Conservation (phyloP, 108 stramenopile species). For the Cyclotella atomus region DNA sequence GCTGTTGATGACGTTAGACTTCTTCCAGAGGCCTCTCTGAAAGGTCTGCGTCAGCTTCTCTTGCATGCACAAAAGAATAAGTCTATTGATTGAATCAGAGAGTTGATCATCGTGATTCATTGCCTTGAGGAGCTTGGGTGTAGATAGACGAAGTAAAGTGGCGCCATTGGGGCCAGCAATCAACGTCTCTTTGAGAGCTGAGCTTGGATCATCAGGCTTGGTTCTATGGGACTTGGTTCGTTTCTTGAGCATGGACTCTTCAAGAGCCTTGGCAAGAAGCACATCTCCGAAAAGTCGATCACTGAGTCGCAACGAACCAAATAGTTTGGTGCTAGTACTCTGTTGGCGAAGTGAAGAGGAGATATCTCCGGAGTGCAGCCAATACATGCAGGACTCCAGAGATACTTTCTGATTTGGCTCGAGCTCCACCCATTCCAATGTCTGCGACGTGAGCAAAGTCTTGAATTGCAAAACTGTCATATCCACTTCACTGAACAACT, state of each 20-base stretch:
- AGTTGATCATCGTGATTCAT: slow-evolving; percentile 48
- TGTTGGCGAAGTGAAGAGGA: not conserved
- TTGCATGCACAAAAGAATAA: slow-evolving; percentile 48
- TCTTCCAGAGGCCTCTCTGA: slow-evolving; percentile 6
- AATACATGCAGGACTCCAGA: slow-evolving; percentile 44
- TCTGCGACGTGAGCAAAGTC: slow-evolving; percentile 33
- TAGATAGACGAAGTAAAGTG: slow-evolving; percentile 34
- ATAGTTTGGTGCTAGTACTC: not conserved
- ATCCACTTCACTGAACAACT: slow-evolving; percentile 35
- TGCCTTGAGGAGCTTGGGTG: slow-evolving; percentile 35
- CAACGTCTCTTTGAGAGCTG: not conserved
- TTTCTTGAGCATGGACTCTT: slow-evolving; percentile 31
- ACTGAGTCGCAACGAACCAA: slow-evolving; percentile 8
- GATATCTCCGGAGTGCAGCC: slow-evolving; percentile 41
- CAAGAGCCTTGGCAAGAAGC: slow-evolving; percentile 36
- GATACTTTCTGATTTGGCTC: slow-evolving; percentile 20
- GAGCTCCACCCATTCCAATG: slow-evolving; percentile 39
- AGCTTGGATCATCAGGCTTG: not conserved
- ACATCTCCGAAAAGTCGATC: slow-evolving; percentile 47
- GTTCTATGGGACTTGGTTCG: slow-evolving; percentile 3
- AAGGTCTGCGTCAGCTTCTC: slow-evolving; percentile 26
- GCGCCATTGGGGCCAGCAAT: slow-evolving; percentile 36
- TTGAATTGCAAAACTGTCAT: slow-evolving; percentile 48
- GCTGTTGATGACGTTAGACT: not conserved
- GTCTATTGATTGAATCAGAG: slow-evolving; percentile 35